Percentiles rank a stretch among this genome's conserved stretches.
These are phyloP conservation scores for Globisporangium emineosum DNA, from an alignment of 352 stramenopile genomes.

Conservation along the genomic window DNA sequence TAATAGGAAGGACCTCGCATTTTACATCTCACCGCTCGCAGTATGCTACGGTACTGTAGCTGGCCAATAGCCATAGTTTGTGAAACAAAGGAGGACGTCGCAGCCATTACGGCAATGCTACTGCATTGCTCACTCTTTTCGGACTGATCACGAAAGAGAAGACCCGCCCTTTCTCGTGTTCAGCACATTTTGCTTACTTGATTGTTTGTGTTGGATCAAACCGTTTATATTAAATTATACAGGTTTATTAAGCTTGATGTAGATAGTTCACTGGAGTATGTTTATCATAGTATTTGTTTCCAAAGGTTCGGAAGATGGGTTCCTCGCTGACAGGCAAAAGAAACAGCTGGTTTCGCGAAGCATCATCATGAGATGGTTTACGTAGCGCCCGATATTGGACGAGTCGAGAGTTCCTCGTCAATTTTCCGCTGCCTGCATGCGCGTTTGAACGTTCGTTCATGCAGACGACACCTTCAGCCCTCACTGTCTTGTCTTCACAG, in stretches of 20 bases:
- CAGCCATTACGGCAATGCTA: no score
- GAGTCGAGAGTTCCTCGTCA: slow-evolving; percentile 2
- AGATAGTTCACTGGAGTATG: no score
- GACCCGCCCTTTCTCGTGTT: slow-evolving; percentile 6
- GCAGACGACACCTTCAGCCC: slow-evolving; percentile 2
- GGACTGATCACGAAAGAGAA: neutral
- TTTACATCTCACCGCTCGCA: no score
- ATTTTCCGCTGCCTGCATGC: neutral
- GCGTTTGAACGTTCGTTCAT: neutral
- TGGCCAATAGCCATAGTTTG: no score
- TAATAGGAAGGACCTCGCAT: no score
- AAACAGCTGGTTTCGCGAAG: neutral
- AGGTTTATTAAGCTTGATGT: neutral
- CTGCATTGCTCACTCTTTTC: no score
- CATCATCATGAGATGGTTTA: slow-evolving; percentile 4
- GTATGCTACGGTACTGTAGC: no score
- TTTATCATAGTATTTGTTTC: neutral
- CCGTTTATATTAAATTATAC: neutral
- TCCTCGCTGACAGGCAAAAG: neutral
- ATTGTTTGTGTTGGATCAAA: slow-evolving; percentile 6
- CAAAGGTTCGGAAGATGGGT: neutral
- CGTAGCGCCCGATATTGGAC: slow-evolving; percentile 1
- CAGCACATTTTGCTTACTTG: slow-evolving; percentile 7
- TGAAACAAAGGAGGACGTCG: no score
- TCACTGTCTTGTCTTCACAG: neutral